A percentile compares a stretch with the other conserved stretches of the same genome.
phyloP scores from a whole-genome alignment of 345 rosid genomes.

The Punica granatum region DNA sequence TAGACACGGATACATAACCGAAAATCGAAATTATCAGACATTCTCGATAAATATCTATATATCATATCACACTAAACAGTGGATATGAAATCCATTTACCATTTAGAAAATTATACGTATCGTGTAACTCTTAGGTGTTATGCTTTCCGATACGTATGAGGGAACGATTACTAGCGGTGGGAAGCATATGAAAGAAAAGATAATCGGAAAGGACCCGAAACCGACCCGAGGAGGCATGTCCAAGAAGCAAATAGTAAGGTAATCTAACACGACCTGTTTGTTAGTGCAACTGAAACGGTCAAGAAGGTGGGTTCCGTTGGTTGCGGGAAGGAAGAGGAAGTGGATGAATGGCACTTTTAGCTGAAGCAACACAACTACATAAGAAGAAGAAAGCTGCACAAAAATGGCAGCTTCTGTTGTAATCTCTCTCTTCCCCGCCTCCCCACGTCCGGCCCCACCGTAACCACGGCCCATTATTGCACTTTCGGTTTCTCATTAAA shows the following conservation, averaged over 20 bases:
- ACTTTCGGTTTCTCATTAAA: too few species aligned
- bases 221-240: too few species aligned
- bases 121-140: too few species aligned
- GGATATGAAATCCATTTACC: too few species aligned
- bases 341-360: neutral
- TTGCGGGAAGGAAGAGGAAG: neutral
- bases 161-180: too few species aligned
- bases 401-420: neutral
- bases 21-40: too few species aligned
- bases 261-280: neutral
- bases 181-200: too few species aligned
- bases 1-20: too few species aligned
- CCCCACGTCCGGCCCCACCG: conserved; percentile 11
- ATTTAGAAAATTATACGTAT: too few species aligned
- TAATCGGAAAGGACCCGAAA: neutral
- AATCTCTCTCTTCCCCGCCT: neutral
- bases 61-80: too few species aligned
- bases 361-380: neutral
- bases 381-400: neutral
- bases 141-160: too few species aligned
- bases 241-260: neutral
- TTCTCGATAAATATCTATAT: too few species aligned
- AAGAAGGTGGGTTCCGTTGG: conserved; percentile 9
- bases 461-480: neutral
- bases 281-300: conserved; percentile 18